Percentiles rank a stretch among this genome's conserved stretches.
Conservation (phyloP, 441 rosid genomes). For the Eruca vesicaria region DNA sequence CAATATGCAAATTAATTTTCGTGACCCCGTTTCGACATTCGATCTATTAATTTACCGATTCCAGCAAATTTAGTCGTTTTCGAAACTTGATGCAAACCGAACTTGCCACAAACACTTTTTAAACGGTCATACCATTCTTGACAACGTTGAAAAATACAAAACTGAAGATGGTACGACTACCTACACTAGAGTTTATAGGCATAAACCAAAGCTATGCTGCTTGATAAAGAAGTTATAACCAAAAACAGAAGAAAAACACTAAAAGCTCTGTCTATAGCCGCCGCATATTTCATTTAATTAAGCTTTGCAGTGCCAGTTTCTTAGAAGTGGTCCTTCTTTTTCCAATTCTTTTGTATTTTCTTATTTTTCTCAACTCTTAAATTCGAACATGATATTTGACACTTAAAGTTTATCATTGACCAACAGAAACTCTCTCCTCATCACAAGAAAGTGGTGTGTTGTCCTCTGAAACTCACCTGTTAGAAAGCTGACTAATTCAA, state of each 20-base stretch:
- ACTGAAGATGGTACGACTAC: not conserved
- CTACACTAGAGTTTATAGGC: not conserved
- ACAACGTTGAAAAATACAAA: not conserved
- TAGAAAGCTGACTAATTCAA: constrained; percentile 34
- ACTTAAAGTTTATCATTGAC: constrained; percentile 29
- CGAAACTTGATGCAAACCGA: not conserved
- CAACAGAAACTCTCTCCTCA: constrained; percentile 22
- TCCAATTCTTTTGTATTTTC: not conserved
- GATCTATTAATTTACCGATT: too few species aligned
- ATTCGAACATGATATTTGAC: constrained; percentile 20
- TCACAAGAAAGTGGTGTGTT: constrained; percentile 34
- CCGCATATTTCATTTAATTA: constrained; percentile 14
- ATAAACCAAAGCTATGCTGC: not conserved
- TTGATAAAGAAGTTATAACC: constrained; percentile 15
- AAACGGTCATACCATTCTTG: not conserved
- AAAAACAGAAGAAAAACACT: constrained; percentile 4
- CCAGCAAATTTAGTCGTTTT: too few species aligned
- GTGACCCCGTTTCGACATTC: too few species aligned
- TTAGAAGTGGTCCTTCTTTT: constrained; percentile 17
- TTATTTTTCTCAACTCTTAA: not conserved
- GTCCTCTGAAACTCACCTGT: constrained; percentile 15
- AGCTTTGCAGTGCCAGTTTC: constrained; percentile 23
- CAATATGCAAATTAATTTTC: too few species aligned
- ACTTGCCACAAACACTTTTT: not conserved
- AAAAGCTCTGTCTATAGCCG: constrained; percentile 1